Evolutionary conservation across 768 basidiomycete species (phyloP).

Genomic region (Agaricus blazei): DNA sequence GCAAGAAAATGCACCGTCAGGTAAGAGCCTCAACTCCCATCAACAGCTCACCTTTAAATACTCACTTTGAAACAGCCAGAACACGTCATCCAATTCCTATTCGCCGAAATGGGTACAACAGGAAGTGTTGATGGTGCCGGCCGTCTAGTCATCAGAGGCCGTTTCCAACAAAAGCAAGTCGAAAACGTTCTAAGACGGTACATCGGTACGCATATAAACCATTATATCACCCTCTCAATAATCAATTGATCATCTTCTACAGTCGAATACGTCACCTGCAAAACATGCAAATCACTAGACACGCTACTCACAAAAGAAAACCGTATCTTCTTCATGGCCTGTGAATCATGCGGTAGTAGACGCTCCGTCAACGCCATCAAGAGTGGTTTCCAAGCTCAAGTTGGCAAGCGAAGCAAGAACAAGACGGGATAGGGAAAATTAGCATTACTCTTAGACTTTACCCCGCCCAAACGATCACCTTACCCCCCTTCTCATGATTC

Average conservation of each 20-base stretch:
- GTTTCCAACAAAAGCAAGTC: constrained; percentile 97
- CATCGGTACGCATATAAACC: constrained; percentile 59
- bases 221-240: constrained; percentile 10
- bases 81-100: constrained; percentile 95
- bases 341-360: constrained; percentile 85
- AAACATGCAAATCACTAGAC: constrained; percentile 98
- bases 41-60: neutral
- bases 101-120: constrained; percentile 97
- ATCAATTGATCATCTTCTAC: neutral
- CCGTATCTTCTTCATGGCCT: constrained; percentile 97
- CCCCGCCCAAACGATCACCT: no score
- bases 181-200: constrained; percentile 96
- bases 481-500: no score
- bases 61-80: constrained; percentile 56
- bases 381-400: constrained; percentile 97
- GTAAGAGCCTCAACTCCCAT: constrained; percentile 19
- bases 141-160: constrained; percentile 93
- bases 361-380: constrained; percentile 96
- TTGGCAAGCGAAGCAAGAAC: constrained; percentile 83
- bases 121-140: constrained; percentile 91
- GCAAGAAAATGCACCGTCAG: constrained; percentile 94
- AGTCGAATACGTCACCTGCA: constrained; percentile 99
- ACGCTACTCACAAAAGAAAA: constrained; percentile 96
- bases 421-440: constrained; percentile 48
- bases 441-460: no score